phyloP scores from a whole-genome alignment of 345 rosid species.

The Jatropha curcas region DNA sequence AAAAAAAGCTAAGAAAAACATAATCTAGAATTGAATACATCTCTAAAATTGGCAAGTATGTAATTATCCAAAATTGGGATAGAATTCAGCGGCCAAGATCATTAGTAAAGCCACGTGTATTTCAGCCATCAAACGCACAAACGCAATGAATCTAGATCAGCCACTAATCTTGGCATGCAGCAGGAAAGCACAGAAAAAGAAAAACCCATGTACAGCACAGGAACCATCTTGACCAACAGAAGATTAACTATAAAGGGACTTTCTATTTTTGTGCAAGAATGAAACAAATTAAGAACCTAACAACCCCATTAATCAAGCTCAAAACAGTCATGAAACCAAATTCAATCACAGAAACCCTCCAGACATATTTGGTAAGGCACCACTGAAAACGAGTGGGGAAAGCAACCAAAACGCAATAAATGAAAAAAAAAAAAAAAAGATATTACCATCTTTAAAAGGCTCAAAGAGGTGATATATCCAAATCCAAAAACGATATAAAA shows the following conservation, averaged over 20 bases:
- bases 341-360: neutral
- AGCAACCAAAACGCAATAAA: neutral
- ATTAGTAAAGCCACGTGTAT: neutral
- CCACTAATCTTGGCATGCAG: neutral
- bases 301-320: neutral
- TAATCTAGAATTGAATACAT: neutral
- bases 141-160: neutral
- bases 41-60: neutral
- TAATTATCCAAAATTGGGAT: neutral
- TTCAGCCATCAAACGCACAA: constrained; percentile 2
- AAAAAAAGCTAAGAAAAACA: neutral
- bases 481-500: neutral
- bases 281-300: neutral
- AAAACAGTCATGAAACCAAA: neutral
- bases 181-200: neutral
- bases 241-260: neutral
- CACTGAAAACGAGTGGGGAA: neutral
- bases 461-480: neutral
- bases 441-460: constrained; percentile 8
- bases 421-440: neutral
- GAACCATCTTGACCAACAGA: neutral
- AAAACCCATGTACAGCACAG: neutral
- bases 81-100: neutral
- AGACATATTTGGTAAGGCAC: neutral
- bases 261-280: neutral